Evolutionary conservation across 106 monocot species (phyloP), one percentile per base, ranked within the genome.

Genomic region (Chionographis japonica): DNA sequence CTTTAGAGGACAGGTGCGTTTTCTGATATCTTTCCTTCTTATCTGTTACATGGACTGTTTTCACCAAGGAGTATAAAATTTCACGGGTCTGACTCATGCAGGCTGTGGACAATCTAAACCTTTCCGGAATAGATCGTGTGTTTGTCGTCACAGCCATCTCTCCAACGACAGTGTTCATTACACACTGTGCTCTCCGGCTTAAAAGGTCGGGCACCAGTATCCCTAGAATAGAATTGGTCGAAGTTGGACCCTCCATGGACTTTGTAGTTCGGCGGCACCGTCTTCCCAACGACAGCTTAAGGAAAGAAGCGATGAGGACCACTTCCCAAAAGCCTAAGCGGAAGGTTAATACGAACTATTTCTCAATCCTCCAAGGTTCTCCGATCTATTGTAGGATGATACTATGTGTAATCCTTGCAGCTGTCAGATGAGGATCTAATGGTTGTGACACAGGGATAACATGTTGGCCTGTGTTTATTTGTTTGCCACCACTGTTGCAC

Each of bases 181-280:
- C 70, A 43, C 95, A 89, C 60, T 97, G 92, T 74, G 92, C 86
- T 50, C 71, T 97, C 27, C 74, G 92, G 16, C 85, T 97, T 37
- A 92, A 87, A 77, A 89, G 68, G 74, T 97, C 92, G 0, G 95
- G 92, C 38, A 84, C 95, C 43, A 50, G 80, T 35, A 67, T 89
- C 56, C 95, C 95, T 54, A 77, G 89, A 74, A 87, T 97, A 69
- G 95, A 92, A 53, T 65, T 97, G 66, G 83, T 92, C 4, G 92
- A 97, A 70, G 80, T 97, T 65, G 95, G 95, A 10, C 95, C 95
- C n/a, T 97, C 95, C 8, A 92, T 97, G 89, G 95, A 97, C 41
- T 78, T 92, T 10, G 84, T 89, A 13, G 82, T 97, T 42, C 78
- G 95, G 50, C 67, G 95, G 17, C 89, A 97, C 66, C 79, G 89